Conservation (phyloP, 2,329 filamentous ascomycete species). For the Bipolaris victoriae region DNA sequence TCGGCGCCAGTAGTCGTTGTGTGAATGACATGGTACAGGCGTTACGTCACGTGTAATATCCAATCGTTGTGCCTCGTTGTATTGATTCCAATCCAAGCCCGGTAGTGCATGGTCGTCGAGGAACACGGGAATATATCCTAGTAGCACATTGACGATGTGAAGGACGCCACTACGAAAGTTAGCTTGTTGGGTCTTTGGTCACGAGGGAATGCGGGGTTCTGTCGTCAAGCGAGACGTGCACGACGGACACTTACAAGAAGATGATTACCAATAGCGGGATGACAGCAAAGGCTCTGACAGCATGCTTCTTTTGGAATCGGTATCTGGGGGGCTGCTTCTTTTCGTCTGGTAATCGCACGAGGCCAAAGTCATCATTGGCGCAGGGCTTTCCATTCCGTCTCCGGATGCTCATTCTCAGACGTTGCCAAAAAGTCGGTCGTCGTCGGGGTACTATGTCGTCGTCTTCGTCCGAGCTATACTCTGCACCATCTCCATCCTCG, state of each 20-base stretch:
- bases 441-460: constrained; percentile 7
- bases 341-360: constrained; percentile 24
- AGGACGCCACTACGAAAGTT: constrained; percentile 48
- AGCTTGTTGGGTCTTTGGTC: constrained; percentile 13
- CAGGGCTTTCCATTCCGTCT: constrained; percentile 28
- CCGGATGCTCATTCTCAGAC: constrained; percentile 39
- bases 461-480: constrained; percentile 24
- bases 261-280: constrained; percentile 31
- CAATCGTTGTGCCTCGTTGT: constrained; percentile 49
- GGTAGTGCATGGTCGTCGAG: constrained; percentile 44
- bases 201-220: constrained; percentile 11
- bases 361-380: constrained; percentile 18
- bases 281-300: constrained; percentile 25
- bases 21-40: constrained; percentile 61
- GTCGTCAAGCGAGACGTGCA: constrained; percentile 10
- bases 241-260: constrained; percentile 42
- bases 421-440: constrained; percentile 30
- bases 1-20: constrained; percentile 65
- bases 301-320: constrained; percentile 29
- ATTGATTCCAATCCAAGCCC: constrained; percentile 52
- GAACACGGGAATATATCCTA: constrained; percentile 46
- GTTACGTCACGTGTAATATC: constrained; percentile 58
- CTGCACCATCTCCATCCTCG: constrained; percentile 36
- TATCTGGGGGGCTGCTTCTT: constrained; percentile 26
- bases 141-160: constrained; percentile 50